phyloP scores from a whole-genome alignment of 495 filamentous ascomycete species.

The Apiosordaria backusii region DNA sequence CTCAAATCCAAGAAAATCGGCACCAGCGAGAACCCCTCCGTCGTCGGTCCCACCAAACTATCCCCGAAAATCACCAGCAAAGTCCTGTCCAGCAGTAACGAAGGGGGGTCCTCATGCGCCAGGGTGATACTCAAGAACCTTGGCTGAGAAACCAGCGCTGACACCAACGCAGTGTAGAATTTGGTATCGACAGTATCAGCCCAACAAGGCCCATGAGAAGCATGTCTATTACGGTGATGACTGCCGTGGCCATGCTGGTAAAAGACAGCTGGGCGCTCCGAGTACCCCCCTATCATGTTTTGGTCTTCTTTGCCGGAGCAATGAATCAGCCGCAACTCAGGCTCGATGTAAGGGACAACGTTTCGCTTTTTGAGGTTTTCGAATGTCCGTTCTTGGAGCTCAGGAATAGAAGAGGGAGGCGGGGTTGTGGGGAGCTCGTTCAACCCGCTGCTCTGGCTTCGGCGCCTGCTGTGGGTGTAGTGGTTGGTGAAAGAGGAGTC shows the following conservation, averaged over 20 bases:
- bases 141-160: constrained; percentile 67
- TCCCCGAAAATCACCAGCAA: constrained; percentile 64
- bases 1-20: constrained; percentile 86
- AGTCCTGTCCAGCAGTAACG: constrained; percentile 72
- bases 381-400: constrained; percentile 82
- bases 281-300: constrained; percentile 17
- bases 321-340: constrained; percentile 67
- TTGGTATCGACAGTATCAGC: constrained; percentile 54
- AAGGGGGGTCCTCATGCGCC: constrained; percentile 78
- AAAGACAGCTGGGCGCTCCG: constrained; percentile 19
- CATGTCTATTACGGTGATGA: neutral
- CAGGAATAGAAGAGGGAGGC: constrained; percentile 73
- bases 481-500: constrained; percentile 45
- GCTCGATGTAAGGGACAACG: constrained; percentile 69
- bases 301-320: constrained; percentile 63
- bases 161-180: constrained; percentile 63
- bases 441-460: constrained; percentile 42
- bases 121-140: constrained; percentile 83
- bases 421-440: constrained; percentile 40
- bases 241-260: neutral
- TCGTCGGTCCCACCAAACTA: constrained; percentile 70
- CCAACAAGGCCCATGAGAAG: constrained; percentile 32
- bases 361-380: constrained; percentile 65
- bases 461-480: constrained; percentile 45
- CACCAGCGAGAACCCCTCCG: constrained; percentile 61